Percentiles rank a stretch among this genome's conserved stretches.
phyloP scores from a whole-genome alignment of 768 basidiomycete genomes.

The Clathrus columnatus region DNA sequence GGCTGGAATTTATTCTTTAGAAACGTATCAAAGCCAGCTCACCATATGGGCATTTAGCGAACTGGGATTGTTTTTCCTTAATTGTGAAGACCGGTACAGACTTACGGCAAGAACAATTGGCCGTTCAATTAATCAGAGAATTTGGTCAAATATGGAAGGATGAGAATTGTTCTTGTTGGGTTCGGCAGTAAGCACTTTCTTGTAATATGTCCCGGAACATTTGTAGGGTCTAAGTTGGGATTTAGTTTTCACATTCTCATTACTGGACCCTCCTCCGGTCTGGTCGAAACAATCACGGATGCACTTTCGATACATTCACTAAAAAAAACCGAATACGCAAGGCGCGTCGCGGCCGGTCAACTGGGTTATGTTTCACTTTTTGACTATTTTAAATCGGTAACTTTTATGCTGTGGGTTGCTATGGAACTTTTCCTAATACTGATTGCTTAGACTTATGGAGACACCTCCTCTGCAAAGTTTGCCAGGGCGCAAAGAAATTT shows the following conservation, averaged over 20 bases:
- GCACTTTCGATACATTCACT: slow-evolving; percentile 98
- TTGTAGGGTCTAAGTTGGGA: background rate
- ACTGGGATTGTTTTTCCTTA: slow-evolving; percentile 88
- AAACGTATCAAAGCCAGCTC: slow-evolving; percentile 87
- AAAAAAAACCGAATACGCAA: slow-evolving; percentile 97
- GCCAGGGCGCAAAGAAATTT: slow-evolving; percentile 89
- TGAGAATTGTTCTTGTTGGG: slow-evolving; percentile 88
- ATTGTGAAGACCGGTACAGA: slow-evolving; percentile 99
- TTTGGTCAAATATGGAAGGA: slow-evolving; percentile 94
- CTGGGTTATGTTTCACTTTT: slow-evolving; percentile 82
- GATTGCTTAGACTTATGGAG: slow-evolving; percentile 69
- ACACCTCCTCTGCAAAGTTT: slow-evolving; percentile 79
- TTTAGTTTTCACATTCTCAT: slow-evolving; percentile 90
- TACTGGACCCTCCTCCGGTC: slow-evolving; percentile 83
- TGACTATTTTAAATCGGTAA: slow-evolving; percentile 84
- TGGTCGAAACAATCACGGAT: slow-evolving; percentile 98
- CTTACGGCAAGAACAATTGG: slow-evolving; percentile 93
- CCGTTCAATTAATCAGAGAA: slow-evolving; percentile 88
- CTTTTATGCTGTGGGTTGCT: slow-evolving; percentile 19
- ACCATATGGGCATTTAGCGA: slow-evolving; percentile 90
- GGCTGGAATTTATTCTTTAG: slow-evolving; percentile 26
- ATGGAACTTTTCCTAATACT: background rate
- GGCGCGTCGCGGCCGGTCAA: slow-evolving; percentile 69
- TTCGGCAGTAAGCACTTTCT: slow-evolving; percentile 57
- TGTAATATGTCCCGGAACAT: background rate